Base-by-base conservation (phyloP, 371 early-diverging fungal genomes). In the Thermomucor indicae-seudaticae region DNA sequence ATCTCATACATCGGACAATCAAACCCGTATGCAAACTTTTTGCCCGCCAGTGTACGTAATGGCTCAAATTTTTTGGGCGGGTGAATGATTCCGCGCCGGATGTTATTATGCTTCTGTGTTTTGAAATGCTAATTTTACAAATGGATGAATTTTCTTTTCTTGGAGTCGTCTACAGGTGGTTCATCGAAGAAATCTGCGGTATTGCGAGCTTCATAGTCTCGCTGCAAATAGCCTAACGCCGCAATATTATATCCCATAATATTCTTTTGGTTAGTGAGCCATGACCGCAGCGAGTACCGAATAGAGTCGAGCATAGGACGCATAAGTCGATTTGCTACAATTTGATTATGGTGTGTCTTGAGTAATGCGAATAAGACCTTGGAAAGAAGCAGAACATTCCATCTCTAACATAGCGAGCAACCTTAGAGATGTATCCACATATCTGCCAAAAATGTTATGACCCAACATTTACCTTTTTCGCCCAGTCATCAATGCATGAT, bases 351-450 rank as follows among this genome's bases (percentile, higher is more conserved):
- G 66, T 95, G 92, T 12, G 81, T 79, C 53, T 80, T 80, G 53
- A 95, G 81, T 51, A 96, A 61, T 56, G 84, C 84, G 60, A 86
- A 85, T 41, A 95, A 67, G 31, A 95, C 78, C 19, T 93, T 85
- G 56, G 90, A 86, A 1, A 88, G 77, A 12, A 94, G 62, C 24
- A 79, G 60, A 44, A 86, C 78, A 69, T 86, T 91, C 86, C 86
- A 89, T 32, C 79, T 83, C 78, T 90, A 69, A 30, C 51, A 49
- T 14, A 43, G 20, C 28, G 23, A 50, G 4, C 16, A 29, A 38
- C 42, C 39, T 45, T 22, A 44, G 32, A 14, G 16, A 28, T 29
- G 32, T 4, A 14, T 22, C 28, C 5, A 39, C 6, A 39, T 17
- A 20, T 22, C 17, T 23, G 14, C 6, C 25, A 12, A 43, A 45